Evolutionary conservation across 768 basidiomycete genomes (phyloP).

Genomic region (Boletus vinaceobasis): DNA sequence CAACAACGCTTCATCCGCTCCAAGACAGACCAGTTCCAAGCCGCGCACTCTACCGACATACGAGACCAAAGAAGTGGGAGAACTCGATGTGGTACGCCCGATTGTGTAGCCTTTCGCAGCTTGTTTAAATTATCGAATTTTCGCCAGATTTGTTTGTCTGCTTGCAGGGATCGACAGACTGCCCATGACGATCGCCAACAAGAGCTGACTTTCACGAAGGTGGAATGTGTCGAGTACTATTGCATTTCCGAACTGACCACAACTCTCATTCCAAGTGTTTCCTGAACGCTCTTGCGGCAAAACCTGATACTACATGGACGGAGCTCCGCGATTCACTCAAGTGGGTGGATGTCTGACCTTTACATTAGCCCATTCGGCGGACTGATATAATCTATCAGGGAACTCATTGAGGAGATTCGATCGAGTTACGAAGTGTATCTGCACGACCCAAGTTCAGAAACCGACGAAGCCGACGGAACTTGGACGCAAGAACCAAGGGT

Average conservation of each 20-base stretch:
- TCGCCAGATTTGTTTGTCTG: slow-evolving; percentile 24
- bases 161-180: slow-evolving; percentile 24
- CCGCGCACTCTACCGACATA: slow-evolving; percentile 3
- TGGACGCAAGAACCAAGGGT: slow-evolving; percentile 23
- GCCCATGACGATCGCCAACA: slow-evolving; percentile 22
- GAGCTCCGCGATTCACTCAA: slow-evolving; percentile 18
- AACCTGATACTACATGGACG: slow-evolving; percentile 15
- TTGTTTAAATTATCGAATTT: background rate
- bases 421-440: slow-evolving; percentile 5
- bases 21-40: slow-evolving; percentile 7
- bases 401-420: slow-evolving; percentile 12
- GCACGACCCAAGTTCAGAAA: background rate
- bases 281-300: slow-evolving; percentile 8
- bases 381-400: slow-evolving; percentile 4
- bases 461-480: background rate
- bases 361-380: background rate
- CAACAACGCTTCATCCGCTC: background rate
- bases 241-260: background rate
- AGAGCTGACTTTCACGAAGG: slow-evolving; percentile 26
- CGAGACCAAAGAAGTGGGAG: slow-evolving; percentile 4
- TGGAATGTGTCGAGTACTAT: background rate
- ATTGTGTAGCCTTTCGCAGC: background rate
- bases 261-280: slow-evolving; percentile 14
- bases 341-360: slow-evolving; percentile 4
- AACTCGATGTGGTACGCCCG: slow-evolving; percentile 18